Percentiles rank a stretch among this genome's conserved stretches.
Evolutionary conservation across 75 land plant genomes (phyloP).

Genomic region (Larix kaempferi): DNA sequence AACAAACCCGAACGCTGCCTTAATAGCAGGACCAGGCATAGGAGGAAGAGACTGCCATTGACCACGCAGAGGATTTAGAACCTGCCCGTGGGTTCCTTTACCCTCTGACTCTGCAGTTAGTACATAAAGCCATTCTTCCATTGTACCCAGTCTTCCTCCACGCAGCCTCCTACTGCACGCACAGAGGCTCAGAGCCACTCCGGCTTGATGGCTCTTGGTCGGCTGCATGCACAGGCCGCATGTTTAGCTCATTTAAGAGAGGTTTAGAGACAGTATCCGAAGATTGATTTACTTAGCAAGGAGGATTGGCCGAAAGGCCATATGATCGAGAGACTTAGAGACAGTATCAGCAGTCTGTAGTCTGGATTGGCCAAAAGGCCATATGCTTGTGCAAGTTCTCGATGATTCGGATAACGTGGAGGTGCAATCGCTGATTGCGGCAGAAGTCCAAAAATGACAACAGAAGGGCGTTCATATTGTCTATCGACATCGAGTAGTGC

Average conservation of each 20-base stretch:
- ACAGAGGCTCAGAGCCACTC: too few species aligned
- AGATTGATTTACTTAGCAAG: too few species aligned
- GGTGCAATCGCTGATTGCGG: conserved; percentile 32
- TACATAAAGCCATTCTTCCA: conserved; percentile 72
- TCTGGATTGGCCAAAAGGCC: conserved; percentile 47
- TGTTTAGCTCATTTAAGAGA: too few species aligned
- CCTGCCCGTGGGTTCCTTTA: conserved; percentile 7
- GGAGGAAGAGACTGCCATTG: conserved; percentile 9
- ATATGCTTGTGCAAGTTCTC: conserved; percentile 52
- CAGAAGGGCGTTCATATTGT: conserved; percentile 41
- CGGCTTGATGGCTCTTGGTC: too few species aligned
- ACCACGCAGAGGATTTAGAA: not conserved
- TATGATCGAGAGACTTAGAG: too few species aligned
- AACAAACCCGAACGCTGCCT: conserved; percentile 4
- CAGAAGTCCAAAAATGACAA: conserved; percentile 64
- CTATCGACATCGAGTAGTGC: conserved; percentile 45
- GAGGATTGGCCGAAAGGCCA: too few species aligned
- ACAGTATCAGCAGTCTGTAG: conserved; percentile 44
- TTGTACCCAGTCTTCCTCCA: too few species aligned
- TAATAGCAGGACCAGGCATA: conserved; percentile 14
- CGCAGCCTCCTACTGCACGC: too few species aligned
- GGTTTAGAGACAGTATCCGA: too few species aligned
- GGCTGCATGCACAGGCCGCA: too few species aligned
- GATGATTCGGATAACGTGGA: conserved; percentile 59
- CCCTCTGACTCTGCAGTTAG: conserved; percentile 41